Base-by-base conservation (phyloP, 2,329 filamentous ascomycete species). In the Aureobasidium sp. region DNA sequence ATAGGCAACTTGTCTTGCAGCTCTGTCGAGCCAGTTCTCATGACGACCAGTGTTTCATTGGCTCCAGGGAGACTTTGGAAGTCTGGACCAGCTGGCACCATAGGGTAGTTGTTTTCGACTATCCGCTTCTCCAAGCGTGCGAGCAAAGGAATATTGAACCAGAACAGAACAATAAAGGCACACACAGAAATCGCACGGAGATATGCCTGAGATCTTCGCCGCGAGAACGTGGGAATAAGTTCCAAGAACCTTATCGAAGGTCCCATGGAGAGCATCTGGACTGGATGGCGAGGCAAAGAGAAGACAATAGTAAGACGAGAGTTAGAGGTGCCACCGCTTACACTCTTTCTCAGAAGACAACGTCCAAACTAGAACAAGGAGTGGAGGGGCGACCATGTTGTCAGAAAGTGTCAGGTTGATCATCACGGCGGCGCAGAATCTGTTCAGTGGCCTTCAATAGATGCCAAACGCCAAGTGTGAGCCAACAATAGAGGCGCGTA, bases 11-110 rank as follows among this genome's bases (percentile, higher is more conserved):
- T 66, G 56, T 70, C 69, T 17, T 70, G 66, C 34, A 75, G 61
- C 53, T 74, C 66, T 56, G 69, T 68, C 42, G 71, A 62, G 64
- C 74, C 60, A 15, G 70, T 73, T 68, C 66, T 74, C 59, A 86
- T 69, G 8, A 84, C 72, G 17, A 85, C 77, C 63, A 84, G 78
- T 45, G 83, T 70, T 64, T 85, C 76, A 1, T 80, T 72, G 0
- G 75, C 73, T 31, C 72, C 72, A 0, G 67, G 64, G 1, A 70
- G 36, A 27, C 4, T n/a, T 7, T n/a, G 27, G 22, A 29, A 41
- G 5, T 17, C 22, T 2, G 36, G 22, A 29, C 15, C 51, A 14
- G 14, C 4, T 29, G 11, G n/a, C 4, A 20, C 5, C 9, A 31
- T 22, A 2, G 17, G 7, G n/a, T 22, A 9, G 1, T 20, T 29